These are phyloP conservation scores for Monosporascus cannonballus DNA, from an alignment of 2,329 filamentous ascomycete species.

Conservation along the genomic window DNA sequence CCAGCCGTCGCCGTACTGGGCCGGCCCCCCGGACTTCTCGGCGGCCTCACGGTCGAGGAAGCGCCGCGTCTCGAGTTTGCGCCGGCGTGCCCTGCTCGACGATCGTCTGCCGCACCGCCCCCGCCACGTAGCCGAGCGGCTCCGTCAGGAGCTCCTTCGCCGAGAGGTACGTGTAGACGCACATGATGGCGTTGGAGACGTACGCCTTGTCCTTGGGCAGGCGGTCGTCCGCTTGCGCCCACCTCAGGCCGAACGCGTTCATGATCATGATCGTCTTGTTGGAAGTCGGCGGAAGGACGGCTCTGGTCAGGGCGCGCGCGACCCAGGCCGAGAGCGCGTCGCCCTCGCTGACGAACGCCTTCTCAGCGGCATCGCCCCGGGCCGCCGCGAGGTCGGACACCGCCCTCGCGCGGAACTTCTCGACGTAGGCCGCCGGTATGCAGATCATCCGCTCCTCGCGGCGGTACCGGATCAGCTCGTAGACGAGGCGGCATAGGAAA, in stretches of 20 bases:
- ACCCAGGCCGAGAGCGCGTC: conserved; percentile 40
- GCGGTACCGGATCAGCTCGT: conserved; percentile 19
- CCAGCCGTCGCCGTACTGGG: conserved; percentile 12
- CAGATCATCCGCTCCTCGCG: conserved; percentile 30
- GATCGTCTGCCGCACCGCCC: conserved; percentile 26
- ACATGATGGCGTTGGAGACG: conserved; percentile 13
- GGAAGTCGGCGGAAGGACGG: conserved; percentile 14
- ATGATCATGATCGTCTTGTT: conserved; percentile 28
- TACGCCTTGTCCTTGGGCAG: conserved; percentile 20
- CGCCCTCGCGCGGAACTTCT: conserved; percentile 17
- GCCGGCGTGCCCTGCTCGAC: conserved; percentile 26
- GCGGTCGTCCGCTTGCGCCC: conserved; percentile 21
- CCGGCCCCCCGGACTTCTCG: conserved; percentile 3
- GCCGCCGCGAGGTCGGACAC: conserved; percentile 23
- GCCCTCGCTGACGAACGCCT: conserved; percentile 38
- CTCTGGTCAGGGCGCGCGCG: conserved; percentile 21
- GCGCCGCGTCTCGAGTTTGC: conserved; percentile 23
- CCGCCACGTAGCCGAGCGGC: conserved; percentile 13
- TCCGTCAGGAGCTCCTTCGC: conserved; percentile 14
- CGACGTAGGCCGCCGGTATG: conserved; percentile 27
- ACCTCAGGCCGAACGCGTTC: conserved; percentile 33
- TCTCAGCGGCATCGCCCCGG: conserved; percentile 7
- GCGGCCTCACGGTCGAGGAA: conserved; percentile 3
- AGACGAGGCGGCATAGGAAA: conserved; percentile 3
- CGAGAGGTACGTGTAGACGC: conserved; percentile 14